Evolutionary conservation across 768 basidiomycete species (phyloP), one percentile per base, ranked within the genome.

Genomic region (Rubroboletus satanas): DNA sequence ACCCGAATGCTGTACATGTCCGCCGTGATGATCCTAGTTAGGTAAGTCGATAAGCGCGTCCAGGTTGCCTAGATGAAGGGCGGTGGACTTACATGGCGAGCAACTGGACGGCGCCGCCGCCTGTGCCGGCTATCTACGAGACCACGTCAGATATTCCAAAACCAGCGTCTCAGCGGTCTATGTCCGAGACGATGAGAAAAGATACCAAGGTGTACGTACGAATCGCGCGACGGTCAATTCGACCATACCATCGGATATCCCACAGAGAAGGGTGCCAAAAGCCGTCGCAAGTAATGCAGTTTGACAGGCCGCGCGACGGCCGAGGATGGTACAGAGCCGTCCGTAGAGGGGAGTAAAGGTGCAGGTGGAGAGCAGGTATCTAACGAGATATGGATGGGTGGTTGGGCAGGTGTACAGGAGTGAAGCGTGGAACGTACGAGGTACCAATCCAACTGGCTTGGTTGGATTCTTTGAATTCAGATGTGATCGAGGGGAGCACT

Each of bases 321-420:
- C 89, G 66, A 90, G 69, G 10, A 87, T 85, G 64, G 87, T 85
- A 58, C 81, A 87, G 6, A 92, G 74, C 4, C 88, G 81, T 23
- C 89, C 89, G 64, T 90, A 91, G 6, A 91, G 74, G 0, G 87
- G 89, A 0, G 89, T 90, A 58, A 90, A 90, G 3, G 88, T 87
- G 67, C 85, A 88, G 4, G 82, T 86, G 4, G 89, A 85, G 14
- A 91, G 79, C 8, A 91, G 71, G 68, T 88, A 90, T 29, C 54
- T 60, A 42, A 54, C 5, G 42, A 31, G 28, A 35, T 17, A 15
- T 7, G 29, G 35, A 3, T 11, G 14, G 37, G n/a, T 23, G 5
- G 7, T 14, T 33, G 42, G 2, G 11, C 33, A 11, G 32, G 11
- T n/a, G 21, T 4, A 28, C 1, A 28, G 5, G 23, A 36, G 11